phyloP scores from a whole-genome alignment of 805 yeast genomes.

The Metschnikowia corniflorae region DNA sequence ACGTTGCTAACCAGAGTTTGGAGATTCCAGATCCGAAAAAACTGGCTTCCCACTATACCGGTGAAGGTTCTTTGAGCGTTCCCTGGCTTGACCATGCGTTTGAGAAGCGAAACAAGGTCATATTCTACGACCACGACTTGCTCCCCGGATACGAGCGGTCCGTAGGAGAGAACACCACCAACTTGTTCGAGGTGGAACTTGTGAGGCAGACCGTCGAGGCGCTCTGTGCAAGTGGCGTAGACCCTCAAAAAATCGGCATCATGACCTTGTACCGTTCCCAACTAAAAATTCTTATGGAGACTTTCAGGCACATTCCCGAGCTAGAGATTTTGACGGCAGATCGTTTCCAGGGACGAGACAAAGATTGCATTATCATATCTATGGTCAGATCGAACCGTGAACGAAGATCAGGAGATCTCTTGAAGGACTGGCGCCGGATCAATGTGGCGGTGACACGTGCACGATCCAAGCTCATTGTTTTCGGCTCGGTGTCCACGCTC shows the following conservation, averaged over 20 bases:
- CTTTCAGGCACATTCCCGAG: conserved; percentile 29
- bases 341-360: conserved; percentile 93
- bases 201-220: conserved; percentile 60
- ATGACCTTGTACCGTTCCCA: conserved; percentile 90
- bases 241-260: conserved; percentile 64
- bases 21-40: conserved; percentile 42
- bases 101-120: conserved; percentile 54
- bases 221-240: conserved; percentile 57
- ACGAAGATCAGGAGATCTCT: conserved; percentile 66
- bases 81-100: conserved; percentile 60
- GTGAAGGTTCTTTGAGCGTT: background rate
- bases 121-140: conserved; percentile 76
- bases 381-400: conserved; percentile 77
- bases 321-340: conserved; percentile 91
- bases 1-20: conserved; percentile 59
- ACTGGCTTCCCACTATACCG: conserved; percentile 15
- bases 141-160: conserved; percentile 55
- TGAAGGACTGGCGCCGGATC: conserved; percentile 86
- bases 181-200: conserved; percentile 67
- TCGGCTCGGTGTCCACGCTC: conserved; percentile 74
- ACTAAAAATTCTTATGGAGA: conserved; percentile 28
- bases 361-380: conserved; percentile 85
- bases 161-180: conserved; percentile 67
- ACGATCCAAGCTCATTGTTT: conserved; percentile 70
- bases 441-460: conserved; percentile 96